Evolutionary conservation across 495 filamentous ascomycete genomes (phyloP).

Genomic region (Talaromyces nanjingensis): DNA sequence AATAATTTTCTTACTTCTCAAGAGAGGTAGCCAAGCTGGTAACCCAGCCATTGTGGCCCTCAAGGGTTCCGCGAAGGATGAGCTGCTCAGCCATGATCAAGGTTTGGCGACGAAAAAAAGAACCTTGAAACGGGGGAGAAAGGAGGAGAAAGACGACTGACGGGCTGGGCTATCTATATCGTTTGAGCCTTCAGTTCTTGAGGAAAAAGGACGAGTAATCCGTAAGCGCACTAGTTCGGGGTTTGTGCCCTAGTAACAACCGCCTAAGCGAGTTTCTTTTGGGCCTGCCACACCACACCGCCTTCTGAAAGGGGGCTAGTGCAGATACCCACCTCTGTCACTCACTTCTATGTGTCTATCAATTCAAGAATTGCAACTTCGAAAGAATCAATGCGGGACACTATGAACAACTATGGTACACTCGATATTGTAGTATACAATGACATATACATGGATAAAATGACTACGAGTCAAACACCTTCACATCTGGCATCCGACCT

Average conservation of each 20-base stretch:
- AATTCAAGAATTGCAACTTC: not conserved
- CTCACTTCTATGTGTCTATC: not conserved
- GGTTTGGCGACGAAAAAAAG: conserved; percentile 37
- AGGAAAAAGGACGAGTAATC: conserved; percentile 10
- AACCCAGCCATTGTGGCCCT: conserved; percentile 83
- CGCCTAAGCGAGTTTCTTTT: conserved; percentile 26
- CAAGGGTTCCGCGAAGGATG: conserved; percentile 94
- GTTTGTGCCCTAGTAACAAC: conserved; percentile 11
- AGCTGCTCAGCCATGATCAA: conserved; percentile 86
- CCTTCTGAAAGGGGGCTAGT: conserved; percentile 10
- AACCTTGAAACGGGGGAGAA: conserved; percentile 28
- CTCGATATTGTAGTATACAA: not conserved
- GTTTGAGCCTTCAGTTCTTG: not conserved
- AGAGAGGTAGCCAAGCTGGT: conserved; percentile 86
- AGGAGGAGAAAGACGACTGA: conserved; percentile 12
- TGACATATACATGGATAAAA: not conserved
- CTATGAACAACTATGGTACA: not conserved
- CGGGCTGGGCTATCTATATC: conserved; percentile 9
- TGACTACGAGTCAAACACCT: conserved; percentile 30
- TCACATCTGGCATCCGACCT: conserved; percentile 45
- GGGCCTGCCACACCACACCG: conserved; percentile 34
- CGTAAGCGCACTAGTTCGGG: conserved; percentile 11
- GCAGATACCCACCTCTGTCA: too few species aligned
- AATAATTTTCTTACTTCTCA: conserved; percentile 72
- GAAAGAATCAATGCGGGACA: too few species aligned